These are phyloP conservation scores for Castanea crenata DNA, from an alignment of 306 rosid species.

Conservation along the genomic window DNA sequence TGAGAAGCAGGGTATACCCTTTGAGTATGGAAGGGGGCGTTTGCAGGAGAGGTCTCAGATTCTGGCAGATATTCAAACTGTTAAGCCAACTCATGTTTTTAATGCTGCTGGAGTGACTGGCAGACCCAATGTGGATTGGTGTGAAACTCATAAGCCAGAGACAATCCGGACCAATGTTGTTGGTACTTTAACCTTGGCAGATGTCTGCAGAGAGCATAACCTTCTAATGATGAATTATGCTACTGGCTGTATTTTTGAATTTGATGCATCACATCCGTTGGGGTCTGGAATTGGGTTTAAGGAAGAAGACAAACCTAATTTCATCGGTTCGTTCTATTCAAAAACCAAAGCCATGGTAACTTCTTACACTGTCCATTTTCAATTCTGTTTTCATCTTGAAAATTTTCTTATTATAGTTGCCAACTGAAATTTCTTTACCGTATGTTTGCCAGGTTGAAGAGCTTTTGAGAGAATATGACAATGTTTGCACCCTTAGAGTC, in stretches of 20 bases:
- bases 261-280: constrained; percentile 32
- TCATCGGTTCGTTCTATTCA: constrained; percentile 40
- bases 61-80: constrained; percentile 37
- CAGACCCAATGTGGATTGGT: constrained; percentile 56
- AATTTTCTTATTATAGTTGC: background rate
- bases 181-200: constrained; percentile 44
- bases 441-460: constrained; percentile 50
- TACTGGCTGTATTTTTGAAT: constrained; percentile 44
- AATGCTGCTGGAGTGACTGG: constrained; percentile 51
- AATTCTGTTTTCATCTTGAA: background rate
- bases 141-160: constrained; percentile 46
- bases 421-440: constrained; percentile 2
- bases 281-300: constrained; percentile 38
- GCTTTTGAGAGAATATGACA: constrained; percentile 53
- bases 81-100: constrained; percentile 55
- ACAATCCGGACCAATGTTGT: constrained; percentile 42
- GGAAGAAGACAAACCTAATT: constrained; percentile 40
- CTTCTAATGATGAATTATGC: constrained; percentile 46
- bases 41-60: constrained; percentile 45
- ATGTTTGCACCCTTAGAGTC: constrained; percentile 56
- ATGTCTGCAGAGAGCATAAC: constrained; percentile 43
- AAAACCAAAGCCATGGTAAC: constrained; percentile 51
- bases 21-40: constrained; percentile 46
- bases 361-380: background rate
- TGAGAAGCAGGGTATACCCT: constrained; percentile 43